phyloP scores from a whole-genome alignment of 441 rosid genomes.

The Populus tomentosa region DNA sequence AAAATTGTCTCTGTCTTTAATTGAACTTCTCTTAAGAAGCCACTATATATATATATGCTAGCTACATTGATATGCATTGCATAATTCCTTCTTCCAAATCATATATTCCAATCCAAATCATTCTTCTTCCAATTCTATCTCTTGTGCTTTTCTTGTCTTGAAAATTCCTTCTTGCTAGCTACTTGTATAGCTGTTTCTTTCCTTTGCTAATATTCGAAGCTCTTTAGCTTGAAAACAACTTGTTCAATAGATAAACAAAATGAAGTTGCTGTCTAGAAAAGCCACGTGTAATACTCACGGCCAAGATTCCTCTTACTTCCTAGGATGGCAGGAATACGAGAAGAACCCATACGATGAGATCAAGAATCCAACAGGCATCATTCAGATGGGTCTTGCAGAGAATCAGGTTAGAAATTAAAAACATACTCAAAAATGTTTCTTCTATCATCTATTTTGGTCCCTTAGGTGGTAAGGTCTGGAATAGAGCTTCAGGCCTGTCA shows the following conservation, averaged over 20 bases:
- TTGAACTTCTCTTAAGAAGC: too few relatives aligned
- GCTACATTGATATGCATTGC: too few relatives aligned
- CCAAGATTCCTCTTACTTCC: slow-evolving; percentile 89
- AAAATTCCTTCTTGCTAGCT: slow-evolving; percentile 1
- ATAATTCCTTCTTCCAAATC: too few relatives aligned
- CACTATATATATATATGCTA: too few relatives aligned
- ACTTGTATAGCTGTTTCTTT: neutral
- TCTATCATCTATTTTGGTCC: too few relatives aligned
- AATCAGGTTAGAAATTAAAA: slow-evolving; percentile 47
- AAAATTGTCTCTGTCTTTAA: slow-evolving; percentile 12
- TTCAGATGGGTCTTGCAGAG: slow-evolving; percentile 99
- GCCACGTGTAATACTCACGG: slow-evolving; percentile 80
- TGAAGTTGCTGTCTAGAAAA: slow-evolving; percentile 66
- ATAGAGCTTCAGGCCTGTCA: too few relatives aligned
- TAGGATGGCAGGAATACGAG: slow-evolving; percentile 94
- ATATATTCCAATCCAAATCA: too few relatives aligned
- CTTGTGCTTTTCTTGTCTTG: neutral
- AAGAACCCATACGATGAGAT: slow-evolving; percentile 73
- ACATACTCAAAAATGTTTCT: neutral
- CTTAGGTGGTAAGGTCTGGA: too few relatives aligned
- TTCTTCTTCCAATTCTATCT: neutral
- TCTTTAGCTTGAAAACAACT: too few relatives aligned
- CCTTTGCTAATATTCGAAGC: neutral
- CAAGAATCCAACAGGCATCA: slow-evolving; percentile 71
- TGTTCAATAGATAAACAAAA: slow-evolving; percentile 2